phyloP scores from a whole-genome alignment of 768 basidiomycete species.

The Kwoniella heveanensis region DNA sequence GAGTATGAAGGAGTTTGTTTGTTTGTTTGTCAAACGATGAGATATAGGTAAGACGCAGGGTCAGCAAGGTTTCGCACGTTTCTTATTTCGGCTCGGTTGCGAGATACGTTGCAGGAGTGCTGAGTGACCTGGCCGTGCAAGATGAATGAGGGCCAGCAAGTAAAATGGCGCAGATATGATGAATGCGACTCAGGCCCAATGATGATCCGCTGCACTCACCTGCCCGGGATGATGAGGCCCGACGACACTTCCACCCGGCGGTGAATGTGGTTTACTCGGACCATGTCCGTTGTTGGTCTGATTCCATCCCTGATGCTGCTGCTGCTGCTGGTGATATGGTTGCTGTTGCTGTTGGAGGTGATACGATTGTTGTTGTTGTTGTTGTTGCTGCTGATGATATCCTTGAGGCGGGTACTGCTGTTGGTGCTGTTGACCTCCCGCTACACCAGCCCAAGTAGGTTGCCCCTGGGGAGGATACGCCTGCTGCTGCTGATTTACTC shows the following conservation, averaged over 20 bases:
- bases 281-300: constrained; percentile 19
- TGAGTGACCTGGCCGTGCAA: too few species aligned
- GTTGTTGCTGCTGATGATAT: constrained; percentile 32
- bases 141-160: too few species aligned
- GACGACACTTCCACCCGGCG: constrained; percentile 43
- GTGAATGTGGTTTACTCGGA: constrained; percentile 33
- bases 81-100: too few species aligned
- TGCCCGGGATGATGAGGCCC: constrained; percentile 41
- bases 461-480: constrained; percentile 37
- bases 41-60: too few species aligned
- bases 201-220: constrained; percentile 21
- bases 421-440: constrained; percentile 30
- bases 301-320: constrained; percentile 28
- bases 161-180: too few species aligned
- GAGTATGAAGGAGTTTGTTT: too few species aligned
- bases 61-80: too few species aligned
- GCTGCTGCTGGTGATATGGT: constrained; percentile 24
- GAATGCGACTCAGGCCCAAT: neutral
- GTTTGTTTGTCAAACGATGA: too few species aligned
- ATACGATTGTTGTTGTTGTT: constrained; percentile 27
- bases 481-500: constrained; percentile 28
- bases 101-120: too few species aligned
- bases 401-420: constrained; percentile 21
- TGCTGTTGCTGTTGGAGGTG: constrained; percentile 44
- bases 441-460: constrained; percentile 18